These are phyloP conservation scores for Trypanosoma mega DNA, from an alignment of 208 protist species.

Conservation along the genomic window DNA sequence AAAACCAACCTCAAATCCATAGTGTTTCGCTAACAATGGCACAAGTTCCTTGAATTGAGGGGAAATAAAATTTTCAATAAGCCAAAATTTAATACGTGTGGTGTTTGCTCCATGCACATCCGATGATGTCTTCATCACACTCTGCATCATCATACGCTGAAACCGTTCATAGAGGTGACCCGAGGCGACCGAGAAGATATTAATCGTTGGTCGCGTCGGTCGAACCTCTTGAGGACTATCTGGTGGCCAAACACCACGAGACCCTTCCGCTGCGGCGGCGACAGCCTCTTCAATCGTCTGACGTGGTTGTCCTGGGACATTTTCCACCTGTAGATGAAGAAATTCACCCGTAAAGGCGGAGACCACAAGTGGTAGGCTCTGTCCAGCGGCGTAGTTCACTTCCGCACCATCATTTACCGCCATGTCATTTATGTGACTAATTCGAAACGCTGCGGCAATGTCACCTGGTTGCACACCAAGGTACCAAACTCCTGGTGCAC, in stretches of 20 bases:
- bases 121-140: conserved; percentile 90
- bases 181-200: conserved; percentile 98
- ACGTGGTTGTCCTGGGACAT: conserved; percentile 9
- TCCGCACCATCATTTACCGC: conserved; percentile 7
- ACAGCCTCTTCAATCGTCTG: conserved; percentile 11
- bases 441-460: conserved; percentile 54
- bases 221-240: neutral
- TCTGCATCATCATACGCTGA: conserved; percentile 98
- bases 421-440: conserved; percentile 34
- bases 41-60: conserved; percentile 95
- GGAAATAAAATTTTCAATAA: conserved; percentile 98
- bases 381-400: conserved; percentile 23
- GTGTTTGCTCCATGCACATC: conserved; percentile 69
- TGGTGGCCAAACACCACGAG: conserved; percentile 40
- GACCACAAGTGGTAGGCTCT: conserved; percentile 48
- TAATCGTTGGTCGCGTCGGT: conserved; percentile 87
- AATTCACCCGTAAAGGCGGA: conserved; percentile 53
- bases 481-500: conserved; percentile 85
- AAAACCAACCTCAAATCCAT: conserved; percentile 94
- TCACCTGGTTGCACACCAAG: conserved; percentile 69
- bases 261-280: conserved; percentile 2
- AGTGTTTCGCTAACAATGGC: conserved; percentile 81
- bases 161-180: conserved; percentile 99
- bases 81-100: conserved; percentile 98
- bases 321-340: conserved; percentile 31